Evolutionary conservation across 176 grass and related monocot genomes (phyloP), one percentile per base, ranked within the genome.

Genomic region (Oryza glumipatula): DNA sequence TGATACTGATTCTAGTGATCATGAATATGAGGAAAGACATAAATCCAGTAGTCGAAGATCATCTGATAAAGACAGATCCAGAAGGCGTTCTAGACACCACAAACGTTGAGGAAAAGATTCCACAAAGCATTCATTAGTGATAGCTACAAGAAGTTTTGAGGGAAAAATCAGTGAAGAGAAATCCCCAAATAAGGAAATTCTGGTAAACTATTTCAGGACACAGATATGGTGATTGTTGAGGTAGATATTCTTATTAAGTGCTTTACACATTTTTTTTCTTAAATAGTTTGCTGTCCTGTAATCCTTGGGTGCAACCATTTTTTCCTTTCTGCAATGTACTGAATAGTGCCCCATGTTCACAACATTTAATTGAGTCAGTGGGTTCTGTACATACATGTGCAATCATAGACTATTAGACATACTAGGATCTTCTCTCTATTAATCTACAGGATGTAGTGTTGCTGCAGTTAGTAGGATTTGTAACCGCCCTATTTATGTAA

Each of bases 1-100:
- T 67, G 80, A 94, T 48, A 71, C 65, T 76, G 83, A 91, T 83
- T 95, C 88, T 83, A 94, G 91, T 70, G 88, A 90, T 85, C 82
- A 75, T 82, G 74, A 66, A 78, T 66, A 86, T 35, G 75, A 24
- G 45, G 82, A 77, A 80, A 89, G 33, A 81, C 79, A 86, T 70
- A 85, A 58, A 74, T 94, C 89, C 32, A 87, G 81, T 64, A 72
- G 77, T 60, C 85, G 86, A 73, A 90, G 71, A 88, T 78, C 83
- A 68, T 84, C 77, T 72, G 74, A 82, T 77, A 91, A 80, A 73
- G 89, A 88, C 61, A 89, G 71, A 84, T 90, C 91, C 26, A 92
- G 75, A 90, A 92, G 87, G 21, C 85, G 12, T 66, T 84, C 76
- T 65, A 91, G 77, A 70, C 89, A 86, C 35, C 79, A 66, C 33